Conservation (phyloP, 2,329 filamentous ascomycete genomes). For the Botrytis aclada region DNA sequence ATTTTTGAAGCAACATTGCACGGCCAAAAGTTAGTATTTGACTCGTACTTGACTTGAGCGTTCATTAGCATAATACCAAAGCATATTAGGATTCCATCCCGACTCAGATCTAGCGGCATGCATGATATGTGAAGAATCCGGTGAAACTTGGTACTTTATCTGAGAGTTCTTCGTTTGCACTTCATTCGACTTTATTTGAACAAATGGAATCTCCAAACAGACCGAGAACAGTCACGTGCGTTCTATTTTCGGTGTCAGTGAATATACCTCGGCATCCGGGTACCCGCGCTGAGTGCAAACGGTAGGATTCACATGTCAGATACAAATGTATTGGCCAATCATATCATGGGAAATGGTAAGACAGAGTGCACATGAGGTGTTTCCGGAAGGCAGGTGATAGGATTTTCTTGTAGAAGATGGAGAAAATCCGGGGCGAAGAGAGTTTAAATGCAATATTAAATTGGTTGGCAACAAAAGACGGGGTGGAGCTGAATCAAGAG, state of each 20-base stretch:
- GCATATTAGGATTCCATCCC: neutral
- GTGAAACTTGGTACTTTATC: neutral
- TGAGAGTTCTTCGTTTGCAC: neutral
- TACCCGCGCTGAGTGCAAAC: neutral
- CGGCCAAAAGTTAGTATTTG: neutral
- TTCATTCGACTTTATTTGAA: neutral
- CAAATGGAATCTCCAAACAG: neutral
- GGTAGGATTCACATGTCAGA: slow-evolving; percentile 11
- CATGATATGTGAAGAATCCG: neutral
- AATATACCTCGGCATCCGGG: slow-evolving; percentile 9
- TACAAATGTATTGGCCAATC: slow-evolving; percentile 4
- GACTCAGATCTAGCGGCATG: neutral
- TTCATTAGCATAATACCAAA: neutral
- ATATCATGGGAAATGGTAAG: neutral
- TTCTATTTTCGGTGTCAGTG: neutral
- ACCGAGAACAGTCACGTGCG: slow-evolving; percentile 10
- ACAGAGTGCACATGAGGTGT: slow-evolving; percentile 1
- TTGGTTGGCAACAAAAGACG: neutral
- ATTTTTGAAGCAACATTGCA: slow-evolving; percentile 4
- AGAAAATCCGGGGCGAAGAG: slow-evolving; percentile 16
- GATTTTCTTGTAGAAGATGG: neutral
- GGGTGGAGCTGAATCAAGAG: neutral
- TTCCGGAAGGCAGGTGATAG: slow-evolving; percentile 6
- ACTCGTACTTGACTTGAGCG: neutral
- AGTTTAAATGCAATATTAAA: neutral